Evolutionary conservation across 2,329 filamentous ascomycete species (phyloP), one percentile per base, ranked within the genome.

Genomic region (Tympanopsis confertula): DNA sequence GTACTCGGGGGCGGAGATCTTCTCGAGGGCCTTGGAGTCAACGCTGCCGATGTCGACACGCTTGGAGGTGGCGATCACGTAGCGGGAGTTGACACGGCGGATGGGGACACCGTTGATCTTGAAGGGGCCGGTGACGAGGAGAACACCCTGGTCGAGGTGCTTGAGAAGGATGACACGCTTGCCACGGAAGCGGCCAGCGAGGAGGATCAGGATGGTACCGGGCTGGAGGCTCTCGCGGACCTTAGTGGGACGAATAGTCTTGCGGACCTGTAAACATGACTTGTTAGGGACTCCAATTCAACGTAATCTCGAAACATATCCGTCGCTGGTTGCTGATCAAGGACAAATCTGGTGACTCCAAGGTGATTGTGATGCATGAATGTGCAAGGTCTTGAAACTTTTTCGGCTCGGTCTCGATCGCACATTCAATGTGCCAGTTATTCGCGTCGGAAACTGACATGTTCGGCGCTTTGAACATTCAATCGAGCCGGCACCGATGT

Each of bases 81-180:
- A 93, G 69, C 85, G 82, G 63, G 86, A 74, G 74, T 93, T 93
- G 64, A 93, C 85, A 66, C 85, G 80, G 71, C 91, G 83, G 61
- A 98, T 82, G 55, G 91, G 91, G 51, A 98, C 91, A 68, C 91
- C 91, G 75, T 98, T 98, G 74, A 98, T 83, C 83, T 96, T 98
- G 85, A 96, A 98, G 64, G 91, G 91, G 58, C 91, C 91, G 63
- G 91, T 98, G 59, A 98, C 87, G 65, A 98, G 86, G 66, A 98
- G 87, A 52, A 95, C 86, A 72, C 91, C 91, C 74, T 95, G 86
- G 62, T 86, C 76, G 61, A 98, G 88, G 69, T 82, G 78, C 82
- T 96, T 96, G 66, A 98, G 84, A 71, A 96, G 87, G 61, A 98
- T 77, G 60, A 98, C 91, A 65, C 91, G 91, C 87, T 98, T 98